Evolutionary conservation across 345 rosid genomes (phyloP), one percentile per base, ranked within the genome.

Genomic region (Citrus australasica): DNA sequence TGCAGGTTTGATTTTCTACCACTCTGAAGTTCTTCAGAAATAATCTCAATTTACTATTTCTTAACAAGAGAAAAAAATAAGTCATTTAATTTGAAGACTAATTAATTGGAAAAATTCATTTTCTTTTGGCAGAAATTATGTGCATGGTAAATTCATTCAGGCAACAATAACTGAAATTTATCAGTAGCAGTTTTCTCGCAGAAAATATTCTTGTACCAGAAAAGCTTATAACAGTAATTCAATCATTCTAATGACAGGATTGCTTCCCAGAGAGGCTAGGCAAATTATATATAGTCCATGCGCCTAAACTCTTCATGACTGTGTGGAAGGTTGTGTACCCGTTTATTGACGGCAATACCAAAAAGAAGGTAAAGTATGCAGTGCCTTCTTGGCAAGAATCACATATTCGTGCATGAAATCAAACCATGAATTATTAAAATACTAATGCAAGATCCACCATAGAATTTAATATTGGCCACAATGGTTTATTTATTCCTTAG

Each of bases 191-290:
- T 7, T 13, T 2, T 33, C 4, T 71, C 1, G 3, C 33, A 17
- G 38, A 9, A 71, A 53, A 19, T 55, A 11, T 33, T 30, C 32
- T 59, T 77, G 40, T n/a, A 14, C 62, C 17, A 27, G 11, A 28
- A 33, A 69, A 37, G 64, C 78, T 67, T 17, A 27, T 5, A 37
- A 27, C 19, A 14, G 35, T 68, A 58, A 38, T 62, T 58, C 53
- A 42, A 21, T 37, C 65, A 35, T 69, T 83, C 30, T 78, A 33
- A 38, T 82, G 46, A 62, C 88, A 92, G 99, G 99, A 95, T 72
- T 92, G 91, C 78, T 93, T 86, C 73, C 99, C 98, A 0, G 98
- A 95, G 87, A 89, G 99, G 83, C 83, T 95, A 22, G 99, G 91
- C 63, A 95, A 91, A 73, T 79, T 92, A 60, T 85, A 77, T 25